Base-by-base conservation (phyloP, 345 rosid genomes). In the Draba incana region DNA sequence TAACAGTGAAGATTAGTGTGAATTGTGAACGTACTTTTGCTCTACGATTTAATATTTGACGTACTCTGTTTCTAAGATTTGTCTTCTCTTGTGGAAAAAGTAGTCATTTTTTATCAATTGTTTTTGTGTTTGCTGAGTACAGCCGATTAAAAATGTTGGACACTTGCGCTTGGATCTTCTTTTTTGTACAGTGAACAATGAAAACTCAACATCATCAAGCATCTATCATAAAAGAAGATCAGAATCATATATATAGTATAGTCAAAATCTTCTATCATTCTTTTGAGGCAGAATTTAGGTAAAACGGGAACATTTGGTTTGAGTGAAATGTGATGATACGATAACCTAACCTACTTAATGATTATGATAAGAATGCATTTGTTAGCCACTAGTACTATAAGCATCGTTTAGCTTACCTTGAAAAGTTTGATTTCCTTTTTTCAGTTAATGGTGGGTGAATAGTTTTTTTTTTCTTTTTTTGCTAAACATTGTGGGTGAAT, bases 361-460 rank as follows among this genome's bases (percentile, higher is more conserved):
- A 66, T 51, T 15, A 60, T 74, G 77, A 74, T 62, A 52, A 59
- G 43, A 66, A 44, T 60, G 20, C 61, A 44, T 52, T 52, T 53
- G 48, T 60, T 59, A 74, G 57, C 77, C 72, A 60, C 77, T 51
- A 50, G 66, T 20, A 20, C 20, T 59, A 27, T 74, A 66, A 74
- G 72, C 68, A 66, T 74, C 68, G 62, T 66, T 28, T 74, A 66
- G 62, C 66, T 66, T 59, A 52, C 50, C 62, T 59, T 52, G 6
- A 35, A 66, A 66, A 39, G 46, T 24, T 66, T 73, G 2, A 42
- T 15, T 44, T 59, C 45, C 11, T 3, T 3, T 55, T 30, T 58
- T 43, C 46, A 71, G 48, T 23, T 54, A 43, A 42, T 64, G 52
- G 70, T 56, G 65, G 16, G 24, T 72, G 45, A 64, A 47, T 38